phyloP scores from a whole-genome alignment of 2,329 filamentous ascomycete species.

The Penicillium sp. region DNA sequence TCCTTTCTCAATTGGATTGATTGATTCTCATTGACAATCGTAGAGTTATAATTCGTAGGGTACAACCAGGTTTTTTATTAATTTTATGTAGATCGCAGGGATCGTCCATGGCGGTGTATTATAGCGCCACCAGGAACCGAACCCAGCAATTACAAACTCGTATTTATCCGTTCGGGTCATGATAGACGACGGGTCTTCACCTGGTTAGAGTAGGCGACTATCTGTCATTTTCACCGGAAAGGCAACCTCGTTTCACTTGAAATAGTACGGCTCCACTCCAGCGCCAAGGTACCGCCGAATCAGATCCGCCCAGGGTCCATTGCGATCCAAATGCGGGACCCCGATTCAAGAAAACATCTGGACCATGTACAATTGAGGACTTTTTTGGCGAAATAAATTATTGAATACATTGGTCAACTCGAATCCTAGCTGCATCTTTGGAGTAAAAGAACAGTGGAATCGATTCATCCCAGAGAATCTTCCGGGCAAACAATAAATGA shows the following conservation, averaged over 20 bases:
- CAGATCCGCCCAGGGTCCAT: slow-evolving; percentile 1
- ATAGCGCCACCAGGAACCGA: not conserved
- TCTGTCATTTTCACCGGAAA: not conserved
- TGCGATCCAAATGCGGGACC: not conserved
- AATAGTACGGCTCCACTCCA: not conserved
- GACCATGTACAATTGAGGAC: not conserved
- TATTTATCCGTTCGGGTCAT: not conserved
- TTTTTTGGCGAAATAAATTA: not conserved
- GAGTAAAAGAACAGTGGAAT: not conserved
- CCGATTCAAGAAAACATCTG: not conserved
- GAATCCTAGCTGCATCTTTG: not conserved
- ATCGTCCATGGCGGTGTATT: slow-evolving; percentile 1
- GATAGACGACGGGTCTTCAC: not conserved
- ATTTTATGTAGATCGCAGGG: not conserved
- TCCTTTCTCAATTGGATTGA: not conserved
- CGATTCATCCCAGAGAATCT: not conserved
- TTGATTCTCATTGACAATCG: not conserved
- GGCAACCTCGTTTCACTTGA: not conserved
- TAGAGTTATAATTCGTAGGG: not conserved
- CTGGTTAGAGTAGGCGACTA: not conserved
- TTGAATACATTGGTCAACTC: not conserved
- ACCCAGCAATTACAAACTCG: not conserved
- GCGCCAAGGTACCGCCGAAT: not conserved
- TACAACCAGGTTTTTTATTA: not conserved
- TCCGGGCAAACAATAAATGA: not conserved